Evolutionary conservation across 306 rosid genomes (phyloP).

Genomic region (Dryas drummondii): DNA sequence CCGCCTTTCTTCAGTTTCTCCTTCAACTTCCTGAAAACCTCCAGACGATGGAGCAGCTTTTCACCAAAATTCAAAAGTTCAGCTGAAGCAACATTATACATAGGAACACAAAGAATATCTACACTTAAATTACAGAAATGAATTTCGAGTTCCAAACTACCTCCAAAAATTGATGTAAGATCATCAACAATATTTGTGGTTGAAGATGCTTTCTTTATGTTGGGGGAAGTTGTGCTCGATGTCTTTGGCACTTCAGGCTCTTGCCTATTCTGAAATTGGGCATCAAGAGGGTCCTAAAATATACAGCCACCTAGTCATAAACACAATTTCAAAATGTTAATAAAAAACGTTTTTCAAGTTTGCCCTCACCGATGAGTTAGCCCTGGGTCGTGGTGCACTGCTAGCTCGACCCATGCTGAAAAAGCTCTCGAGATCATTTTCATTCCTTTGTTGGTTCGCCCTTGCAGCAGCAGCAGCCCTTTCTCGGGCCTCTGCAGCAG

Average conservation of each 20-base stretch:
- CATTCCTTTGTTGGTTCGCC: conserved; percentile 73
- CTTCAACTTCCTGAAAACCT: conserved; percentile 83
- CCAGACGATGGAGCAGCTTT: conserved; percentile 70
- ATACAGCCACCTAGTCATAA: conserved; percentile 30
- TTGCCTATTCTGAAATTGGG: conserved; percentile 58
- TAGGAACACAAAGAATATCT: conserved; percentile 15
- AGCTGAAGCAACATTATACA: conserved; percentile 23
- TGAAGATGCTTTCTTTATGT: conserved; percentile 74
- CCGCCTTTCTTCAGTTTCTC: conserved; percentile 93
- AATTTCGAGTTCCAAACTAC: conserved; percentile 40
- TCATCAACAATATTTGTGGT: conserved; percentile 82
- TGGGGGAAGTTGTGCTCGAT: conserved; percentile 51
- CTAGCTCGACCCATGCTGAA: conserved; percentile 71
- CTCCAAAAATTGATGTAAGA: conserved; percentile 89
- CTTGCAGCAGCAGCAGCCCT: conserved; percentile 84
- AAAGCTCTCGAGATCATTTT: conserved; percentile 80
- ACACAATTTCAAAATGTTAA: conserved; percentile 6
- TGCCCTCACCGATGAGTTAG: conserved; percentile 63
- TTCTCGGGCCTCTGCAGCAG: conserved; percentile 78
- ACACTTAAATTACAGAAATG: conserved; percentile 12
- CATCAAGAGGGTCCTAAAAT: conserved; percentile 46
- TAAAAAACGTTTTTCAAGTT: conserved; percentile 26
- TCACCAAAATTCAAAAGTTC: conserved; percentile 33
- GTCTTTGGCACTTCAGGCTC: conserved; percentile 57
- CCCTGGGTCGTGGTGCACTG: conserved; percentile 93